Evolutionary conservation across 2,329 filamentous ascomycete species (phyloP), one percentile per base, ranked within the genome.

Genomic region (Pseudogymnoascus sp.): DNA sequence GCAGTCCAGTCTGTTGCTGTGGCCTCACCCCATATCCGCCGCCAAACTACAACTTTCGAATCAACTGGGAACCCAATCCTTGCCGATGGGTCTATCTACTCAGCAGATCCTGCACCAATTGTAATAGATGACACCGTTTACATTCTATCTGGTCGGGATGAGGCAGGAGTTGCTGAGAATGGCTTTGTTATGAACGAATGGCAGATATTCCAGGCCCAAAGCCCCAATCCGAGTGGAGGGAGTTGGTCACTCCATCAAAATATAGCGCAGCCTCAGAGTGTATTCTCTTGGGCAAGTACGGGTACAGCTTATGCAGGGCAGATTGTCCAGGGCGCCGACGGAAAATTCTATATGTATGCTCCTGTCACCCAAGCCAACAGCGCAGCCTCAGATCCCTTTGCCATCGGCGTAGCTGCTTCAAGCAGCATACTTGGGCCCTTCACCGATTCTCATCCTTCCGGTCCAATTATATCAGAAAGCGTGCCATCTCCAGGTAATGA

Each of bases 81-180:
- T 3, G 68, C 68, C n/a, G 72, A 74, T 64, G 73, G 73, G 16
- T 70, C 70, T 5, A 63, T 74, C 57, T 76, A 74, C 62, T 74
- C 74, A 4, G 74, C 72, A 8, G 74, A 76, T 33, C 74, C 74
- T 25, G 74, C 72, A 3, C 74, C 74, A 1, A 61, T 76, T n/a
- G 71, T 75, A 5, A 68, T 74, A 58, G 70, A 72, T 57, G 65
- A 72, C 50, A 74, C 70, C 1, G 65, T 76, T 0, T 75, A 76
- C 57, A 73, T 76, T 18, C 64, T 76, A 18, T 65, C 72, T 0
- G 73, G 74, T 11, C 70, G 71, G 7, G 74, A 75, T 35, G 69
- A 70, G 14, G 74, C 73, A 0, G 67, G 66, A 0, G 61, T 67
- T 2, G 60, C 60, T 9, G 66, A 65, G 6, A 76, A 74, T 35